A percentile compares a stretch with the other conserved stretches of the same genome.
phyloP scores from a whole-genome alignment of 768 basidiomycete genomes.

The Kwoniella bestiolae region DNA sequence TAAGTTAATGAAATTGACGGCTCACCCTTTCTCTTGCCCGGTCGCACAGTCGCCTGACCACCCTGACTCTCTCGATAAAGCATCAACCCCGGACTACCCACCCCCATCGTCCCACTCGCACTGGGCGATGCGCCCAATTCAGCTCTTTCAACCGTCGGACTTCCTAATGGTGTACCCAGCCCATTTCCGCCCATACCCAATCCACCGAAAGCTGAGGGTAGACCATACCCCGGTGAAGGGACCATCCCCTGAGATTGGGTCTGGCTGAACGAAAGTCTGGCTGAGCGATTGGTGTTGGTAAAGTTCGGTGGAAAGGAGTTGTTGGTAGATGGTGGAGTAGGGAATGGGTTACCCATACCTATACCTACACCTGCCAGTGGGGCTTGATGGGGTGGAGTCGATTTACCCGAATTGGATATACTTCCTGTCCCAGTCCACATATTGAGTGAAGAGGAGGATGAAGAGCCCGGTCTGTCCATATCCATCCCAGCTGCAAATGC shows the following conservation, averaged over 20 bases:
- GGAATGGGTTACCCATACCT: slow-evolving; percentile 7
- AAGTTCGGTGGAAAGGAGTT: slow-evolving; percentile 9
- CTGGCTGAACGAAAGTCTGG: slow-evolving; percentile 35
- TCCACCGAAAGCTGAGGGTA: slow-evolving; percentile 47
- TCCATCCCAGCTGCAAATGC: slow-evolving; percentile 54
- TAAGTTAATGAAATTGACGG: background rate
- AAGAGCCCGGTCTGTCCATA: slow-evolving; percentile 45
- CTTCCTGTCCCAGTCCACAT: slow-evolving; percentile 10
- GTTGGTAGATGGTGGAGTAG: slow-evolving; percentile 33
- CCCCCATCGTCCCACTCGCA: slow-evolving; percentile 16
- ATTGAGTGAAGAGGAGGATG: slow-evolving; percentile 17
- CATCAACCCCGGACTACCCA: slow-evolving; percentile 48
- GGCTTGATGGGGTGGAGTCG: slow-evolving; percentile 27
- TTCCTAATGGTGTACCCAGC: slow-evolving; percentile 41
- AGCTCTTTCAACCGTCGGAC: slow-evolving; percentile 46
- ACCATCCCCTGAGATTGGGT: slow-evolving; percentile 40
- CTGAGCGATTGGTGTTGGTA: slow-evolving; percentile 9
- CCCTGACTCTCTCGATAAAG: slow-evolving; percentile 44
- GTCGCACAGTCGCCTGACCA: slow-evolving; percentile 43
- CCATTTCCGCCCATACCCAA: slow-evolving; percentile 43
- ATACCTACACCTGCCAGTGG: no score
- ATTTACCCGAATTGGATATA: slow-evolving; percentile 32
- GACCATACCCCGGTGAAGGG: slow-evolving; percentile 41
- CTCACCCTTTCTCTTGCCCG: slow-evolving; percentile 53
- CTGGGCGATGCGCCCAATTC: slow-evolving; percentile 47